Evolutionary conservation across 768 basidiomycete genomes (phyloP), one percentile per base, ranked within the genome.

Genomic region (Psilocybe sp.): DNA sequence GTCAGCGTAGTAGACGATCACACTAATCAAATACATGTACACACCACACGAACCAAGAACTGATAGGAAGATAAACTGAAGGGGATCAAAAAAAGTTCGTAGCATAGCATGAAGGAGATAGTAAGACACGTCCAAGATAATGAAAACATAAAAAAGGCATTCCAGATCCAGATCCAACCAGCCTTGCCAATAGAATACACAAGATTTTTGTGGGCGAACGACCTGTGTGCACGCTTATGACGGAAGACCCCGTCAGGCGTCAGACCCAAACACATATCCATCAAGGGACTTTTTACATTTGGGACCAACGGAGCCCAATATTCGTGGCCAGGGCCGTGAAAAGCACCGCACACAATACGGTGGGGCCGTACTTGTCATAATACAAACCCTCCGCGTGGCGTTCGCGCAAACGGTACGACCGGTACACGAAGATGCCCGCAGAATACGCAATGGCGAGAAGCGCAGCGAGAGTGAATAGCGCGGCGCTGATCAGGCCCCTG

Each of bases 351-450:
- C 88, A 91, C 18, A 96, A 71, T 4, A 85, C 63, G 1, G 87
- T 89, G 34, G 92, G 92, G 0, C 92, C 91, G 55, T 85, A 92
- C 68, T 85, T 87, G 70, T 96, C 92, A 62, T 93, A 92, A 68
- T 96, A 96, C 45, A 92, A 57, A 18, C 90, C 89, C 48, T 87
- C 83, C 0, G 92, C 91, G 28, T 79, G 76, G 34, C 86, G 81
- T 50, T 76, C 72, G 43, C 91, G 77, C 59, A 96, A 74, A 47
- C 78, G 78, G 39, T 78, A 64, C 7, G 89, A 82, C 42, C 92
- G 84, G 64, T 82, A 88, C 18, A 88, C 76, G 63, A 92, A 97
- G 46, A 93, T 84, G 45, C 77, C 75, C 8, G 86, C 89, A 4
- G 91, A 81, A 69, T 98, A 99, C 18, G 86, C 82, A 57, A 98